Conservation (phyloP, 2,329 filamentous ascomycete genomes). For the Xylariaceae sp. region DNA sequence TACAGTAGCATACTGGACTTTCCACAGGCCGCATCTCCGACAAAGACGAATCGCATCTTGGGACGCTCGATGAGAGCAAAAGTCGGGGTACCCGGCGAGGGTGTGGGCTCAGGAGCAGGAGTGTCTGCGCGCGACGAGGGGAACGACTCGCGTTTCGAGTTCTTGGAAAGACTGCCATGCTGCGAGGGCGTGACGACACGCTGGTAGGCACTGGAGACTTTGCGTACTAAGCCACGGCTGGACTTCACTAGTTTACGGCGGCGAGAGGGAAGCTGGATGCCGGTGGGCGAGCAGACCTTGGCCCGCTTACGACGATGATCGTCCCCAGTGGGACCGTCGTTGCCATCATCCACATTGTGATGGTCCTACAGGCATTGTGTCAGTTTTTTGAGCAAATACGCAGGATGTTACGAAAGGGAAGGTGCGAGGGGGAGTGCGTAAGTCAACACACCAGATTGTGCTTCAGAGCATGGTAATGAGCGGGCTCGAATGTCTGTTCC, state of each 20-base stretch:
- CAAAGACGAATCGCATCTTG: constrained; percentile 29
- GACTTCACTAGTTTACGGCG: constrained; percentile 12
- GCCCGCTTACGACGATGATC: constrained; percentile 24
- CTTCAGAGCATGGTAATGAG: constrained; percentile 19
- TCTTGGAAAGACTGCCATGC: background rate
- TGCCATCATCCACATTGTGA: constrained; percentile 1
- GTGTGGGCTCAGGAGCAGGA: constrained; percentile 7
- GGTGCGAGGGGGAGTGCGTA: background rate
- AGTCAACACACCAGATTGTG: constrained; percentile 21
- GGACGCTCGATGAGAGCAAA: constrained; percentile 15
- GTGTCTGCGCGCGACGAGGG: background rate
- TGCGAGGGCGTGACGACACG: constrained; percentile 12
- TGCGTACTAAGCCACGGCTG: constrained; percentile 15
- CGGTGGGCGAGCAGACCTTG: constrained; percentile 8
- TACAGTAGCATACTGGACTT: constrained; percentile 31
- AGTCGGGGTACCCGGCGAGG: constrained; percentile 15
- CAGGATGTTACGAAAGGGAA: background rate
- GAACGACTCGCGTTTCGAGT: background rate
- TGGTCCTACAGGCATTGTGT: constrained; percentile 10
- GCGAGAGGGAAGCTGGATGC: constrained; percentile 7
- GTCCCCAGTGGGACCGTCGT: constrained; percentile 9
- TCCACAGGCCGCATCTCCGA: constrained; percentile 28
- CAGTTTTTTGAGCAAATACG: background rate
- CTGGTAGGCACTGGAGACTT: constrained; percentile 19
- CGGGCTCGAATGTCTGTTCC: constrained; percentile 15